Conservation (phyloP, 306 rosid species). For the Spatholobus suberectus region DNA sequence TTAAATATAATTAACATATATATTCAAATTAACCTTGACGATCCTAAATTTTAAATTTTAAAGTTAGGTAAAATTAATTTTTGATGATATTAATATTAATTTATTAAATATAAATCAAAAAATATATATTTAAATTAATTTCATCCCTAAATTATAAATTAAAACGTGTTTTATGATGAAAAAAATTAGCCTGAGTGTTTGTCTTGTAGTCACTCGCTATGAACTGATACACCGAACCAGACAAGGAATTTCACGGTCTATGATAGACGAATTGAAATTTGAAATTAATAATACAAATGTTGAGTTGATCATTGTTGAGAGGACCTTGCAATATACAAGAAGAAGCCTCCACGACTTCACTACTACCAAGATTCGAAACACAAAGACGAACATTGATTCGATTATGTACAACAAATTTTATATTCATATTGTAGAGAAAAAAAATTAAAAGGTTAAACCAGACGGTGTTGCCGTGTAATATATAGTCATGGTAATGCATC, state of each 20-base stretch:
- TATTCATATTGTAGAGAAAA: not conserved
- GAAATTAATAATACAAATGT: not conserved
- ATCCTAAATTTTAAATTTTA: not conserved
- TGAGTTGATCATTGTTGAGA: not conserved
- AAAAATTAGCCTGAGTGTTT: not conserved
- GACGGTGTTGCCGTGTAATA: too few relatives aligned
- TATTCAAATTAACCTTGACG: not conserved
- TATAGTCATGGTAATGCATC: too few relatives aligned
- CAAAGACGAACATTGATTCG: constrained; percentile 41
- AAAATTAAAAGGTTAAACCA: too few relatives aligned
- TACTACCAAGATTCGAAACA: constrained; percentile 4
- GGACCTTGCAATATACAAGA: not conserved
- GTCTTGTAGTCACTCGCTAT: not conserved
- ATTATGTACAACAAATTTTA: constrained; percentile 17
- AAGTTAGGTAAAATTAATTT: not conserved
- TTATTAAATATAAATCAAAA: not conserved
- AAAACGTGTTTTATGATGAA: not conserved
- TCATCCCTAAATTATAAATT: not conserved
- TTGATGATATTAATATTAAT: not conserved
- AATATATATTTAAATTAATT: not conserved
- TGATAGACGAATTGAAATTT: not conserved
- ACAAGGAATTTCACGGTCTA: not conserved
- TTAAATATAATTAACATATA: too few relatives aligned
- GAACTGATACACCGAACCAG: not conserved
- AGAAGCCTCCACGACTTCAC: constrained; percentile 31